Evolutionary conservation across 2,329 filamentous ascomycete species (phyloP).

Genomic region (Cladosporium sp.): DNA sequence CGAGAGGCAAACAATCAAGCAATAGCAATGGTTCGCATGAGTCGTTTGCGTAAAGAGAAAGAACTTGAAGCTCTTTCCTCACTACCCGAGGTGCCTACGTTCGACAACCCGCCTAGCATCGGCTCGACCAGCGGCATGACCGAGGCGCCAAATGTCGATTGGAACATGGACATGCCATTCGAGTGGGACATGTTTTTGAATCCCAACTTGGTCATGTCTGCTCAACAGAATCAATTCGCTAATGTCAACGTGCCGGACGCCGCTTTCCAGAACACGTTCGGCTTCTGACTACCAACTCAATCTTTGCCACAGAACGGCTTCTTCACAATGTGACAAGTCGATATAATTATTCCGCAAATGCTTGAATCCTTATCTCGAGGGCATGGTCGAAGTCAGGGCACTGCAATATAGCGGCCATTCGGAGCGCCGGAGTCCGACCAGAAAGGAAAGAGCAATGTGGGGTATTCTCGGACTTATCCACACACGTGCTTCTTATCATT

Average conservation of each 20-base stretch:
- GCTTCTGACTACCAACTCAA: conserved; percentile 12
- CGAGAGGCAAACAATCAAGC: conserved; percentile 41
- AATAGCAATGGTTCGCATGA: conserved; percentile 34
- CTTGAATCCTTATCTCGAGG: not conserved
- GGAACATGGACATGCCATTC: conserved; percentile 35
- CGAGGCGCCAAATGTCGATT: conserved; percentile 35
- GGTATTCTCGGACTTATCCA: not conserved
- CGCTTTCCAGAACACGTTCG: conserved; percentile 15
- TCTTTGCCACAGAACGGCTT: not conserved
- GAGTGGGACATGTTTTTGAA: conserved; percentile 40
- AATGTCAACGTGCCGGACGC: conserved; percentile 12
- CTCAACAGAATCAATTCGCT: conserved; percentile 25
- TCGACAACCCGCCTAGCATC: conserved; percentile 33
- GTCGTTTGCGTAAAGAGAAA: conserved; percentile 34
- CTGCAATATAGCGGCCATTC: not conserved
- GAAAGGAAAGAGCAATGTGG: not conserved
- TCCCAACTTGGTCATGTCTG: conserved; percentile 34
- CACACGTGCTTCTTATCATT: conserved; percentile 13
- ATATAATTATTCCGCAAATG: not conserved
- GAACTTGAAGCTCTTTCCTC: conserved; percentile 34
- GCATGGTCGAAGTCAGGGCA: not conserved
- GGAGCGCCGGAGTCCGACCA: not conserved
- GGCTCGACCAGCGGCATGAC: conserved; percentile 29
- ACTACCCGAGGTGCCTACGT: conserved; percentile 29
- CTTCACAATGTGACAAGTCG: not conserved